phyloP scores from a whole-genome alignment of 2,329 filamentous ascomycete species.

The Amauroascus verrucosus region DNA sequence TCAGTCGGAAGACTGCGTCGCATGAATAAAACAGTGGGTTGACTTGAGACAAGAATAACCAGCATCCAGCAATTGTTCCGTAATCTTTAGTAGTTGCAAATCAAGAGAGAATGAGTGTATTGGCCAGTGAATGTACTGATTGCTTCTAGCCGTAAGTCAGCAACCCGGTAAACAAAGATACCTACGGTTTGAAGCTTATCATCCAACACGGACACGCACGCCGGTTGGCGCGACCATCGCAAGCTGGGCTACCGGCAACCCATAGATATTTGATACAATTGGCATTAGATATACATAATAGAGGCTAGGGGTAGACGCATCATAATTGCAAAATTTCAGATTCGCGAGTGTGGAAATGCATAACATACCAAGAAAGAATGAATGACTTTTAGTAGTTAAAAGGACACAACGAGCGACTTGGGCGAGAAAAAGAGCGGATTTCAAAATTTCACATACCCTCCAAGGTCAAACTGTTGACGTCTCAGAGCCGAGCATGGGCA shows the following conservation, averaged over 20 bases:
- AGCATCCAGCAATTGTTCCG: background rate
- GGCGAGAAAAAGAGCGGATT: background rate
- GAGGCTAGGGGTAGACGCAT: background rate
- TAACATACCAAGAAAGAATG: conserved; percentile 11
- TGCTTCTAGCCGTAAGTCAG: conserved; percentile 5
- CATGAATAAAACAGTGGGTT: background rate
- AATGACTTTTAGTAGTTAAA: conserved; percentile 3
- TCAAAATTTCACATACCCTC: conserved; percentile 1
- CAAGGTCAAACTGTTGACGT: conserved; percentile 8
- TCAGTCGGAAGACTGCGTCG: background rate
- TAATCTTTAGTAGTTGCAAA: background rate
- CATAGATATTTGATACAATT: conserved; percentile 2
- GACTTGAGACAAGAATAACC: background rate
- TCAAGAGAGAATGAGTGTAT: conserved; percentile 1
- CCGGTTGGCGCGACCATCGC: background rate
- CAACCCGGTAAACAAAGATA: background rate
- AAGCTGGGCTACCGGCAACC: background rate
- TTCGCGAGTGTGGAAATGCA: background rate
- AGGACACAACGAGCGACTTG: conserved; percentile 11
- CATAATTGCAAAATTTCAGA: background rate
- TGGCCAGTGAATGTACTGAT: background rate
- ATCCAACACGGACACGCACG: background rate
- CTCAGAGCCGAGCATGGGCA: background rate
- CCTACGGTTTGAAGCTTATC: background rate
- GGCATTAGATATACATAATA: background rate